Base-by-base conservation (phyloP, 1,139 yeast genomes). In the Hemisphaericaspora lyxosophila region DNA sequence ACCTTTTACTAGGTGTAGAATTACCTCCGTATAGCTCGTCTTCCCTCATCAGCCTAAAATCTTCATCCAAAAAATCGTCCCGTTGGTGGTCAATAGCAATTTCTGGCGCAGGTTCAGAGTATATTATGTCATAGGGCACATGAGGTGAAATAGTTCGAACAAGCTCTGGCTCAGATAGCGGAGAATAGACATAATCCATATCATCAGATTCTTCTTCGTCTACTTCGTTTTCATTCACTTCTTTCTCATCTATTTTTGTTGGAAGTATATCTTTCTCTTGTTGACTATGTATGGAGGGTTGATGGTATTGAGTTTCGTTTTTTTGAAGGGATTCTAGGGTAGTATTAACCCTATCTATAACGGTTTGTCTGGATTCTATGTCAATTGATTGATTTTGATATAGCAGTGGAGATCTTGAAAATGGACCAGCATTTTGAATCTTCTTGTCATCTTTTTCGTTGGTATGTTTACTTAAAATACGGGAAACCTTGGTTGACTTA, bases 321-420 rank as follows among this genome's bases (percentile, higher is more conserved):
- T 18, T 19, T 6, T 20, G 18, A 7, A 22, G 15, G 7, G 26
- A 18, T 17, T 22, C 13, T 18, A 30, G 9, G 5, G 51, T 44
- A 6, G 34, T 35, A 22, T 48, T 46, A 13, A 50, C 47, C 22
- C 33, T 43, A 14, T 46, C 47, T 12, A 44, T 26, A 15, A 47
- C 34, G 11, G 26, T 33, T 36, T 42, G 36, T 22, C 41, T 32
- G n/a, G 13, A 7, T 26, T 26, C 12, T 16, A 26, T 15, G 19
- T 15, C 19, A 8, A 11, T 12, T 11, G 30, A 16, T 26, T 26
- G 8, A 13, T 4, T n/a, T 5, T n/a, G 14, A 25, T 4, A 16
- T 11, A 12, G 6, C 6, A 12, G 14, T 16, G 30, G 20, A 15
- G 30, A 16, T 13, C 5, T 5, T n/a, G n/a, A n/a, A n/a, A n/a